Percentiles rank a stretch among this genome's conserved stretches.
Evolutionary conservation across 2,329 filamentous ascomycete genomes (phyloP).

Genomic region (Botryosphaeria dothidea): DNA sequence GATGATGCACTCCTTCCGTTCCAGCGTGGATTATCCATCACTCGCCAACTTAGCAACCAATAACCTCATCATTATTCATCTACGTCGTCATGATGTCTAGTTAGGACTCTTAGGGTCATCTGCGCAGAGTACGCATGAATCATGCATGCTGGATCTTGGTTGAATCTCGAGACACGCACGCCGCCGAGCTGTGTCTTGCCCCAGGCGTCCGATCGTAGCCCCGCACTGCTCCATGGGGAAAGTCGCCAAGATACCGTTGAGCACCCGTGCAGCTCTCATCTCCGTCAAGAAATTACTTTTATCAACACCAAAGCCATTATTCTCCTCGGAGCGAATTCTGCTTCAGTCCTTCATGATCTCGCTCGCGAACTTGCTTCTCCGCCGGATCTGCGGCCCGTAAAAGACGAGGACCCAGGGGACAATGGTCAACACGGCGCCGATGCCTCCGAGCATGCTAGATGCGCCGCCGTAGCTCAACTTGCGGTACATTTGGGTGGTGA

Average conservation of each 20-base stretch:
- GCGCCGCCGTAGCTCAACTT: conserved; percentile 71
- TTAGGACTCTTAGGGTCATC: background rate
- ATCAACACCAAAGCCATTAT: background rate
- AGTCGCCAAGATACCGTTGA: background rate
- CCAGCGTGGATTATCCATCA: background rate
- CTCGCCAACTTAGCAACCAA: background rate
- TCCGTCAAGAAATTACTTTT: background rate
- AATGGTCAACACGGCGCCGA: conserved; percentile 66
- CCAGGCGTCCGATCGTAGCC: background rate
- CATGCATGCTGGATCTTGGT: background rate
- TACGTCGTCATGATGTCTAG: background rate
- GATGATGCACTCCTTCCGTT: background rate
- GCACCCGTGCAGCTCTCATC: background rate
- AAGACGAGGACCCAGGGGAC: conserved; percentile 88
- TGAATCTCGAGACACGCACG: background rate
- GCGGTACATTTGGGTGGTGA: conserved; percentile 72
- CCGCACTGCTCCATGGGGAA: background rate
- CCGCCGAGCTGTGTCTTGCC: background rate
- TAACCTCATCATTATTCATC: background rate
- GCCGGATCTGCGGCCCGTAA: conserved; percentile 74
- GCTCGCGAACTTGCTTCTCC: conserved; percentile 72
- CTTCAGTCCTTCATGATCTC: conserved; percentile 33
- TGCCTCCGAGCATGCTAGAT: conserved; percentile 72
- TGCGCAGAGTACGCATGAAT: background rate
- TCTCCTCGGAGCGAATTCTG: background rate